phyloP scores from a whole-genome alignment of 331 rosid genomes.

The Quercus tomentella region DNA sequence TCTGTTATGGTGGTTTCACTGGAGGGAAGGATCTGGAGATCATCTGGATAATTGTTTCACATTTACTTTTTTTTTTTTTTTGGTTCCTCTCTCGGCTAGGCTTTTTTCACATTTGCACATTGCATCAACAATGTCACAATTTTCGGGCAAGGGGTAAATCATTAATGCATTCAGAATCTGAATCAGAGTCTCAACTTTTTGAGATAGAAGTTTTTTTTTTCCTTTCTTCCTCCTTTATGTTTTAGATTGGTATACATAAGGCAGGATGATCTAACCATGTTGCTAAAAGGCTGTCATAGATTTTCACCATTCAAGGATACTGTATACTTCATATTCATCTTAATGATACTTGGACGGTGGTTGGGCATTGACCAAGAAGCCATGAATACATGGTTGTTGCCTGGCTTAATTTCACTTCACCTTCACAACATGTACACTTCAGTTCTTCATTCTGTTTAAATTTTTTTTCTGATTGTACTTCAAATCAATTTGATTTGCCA shows the following conservation, averaged over 20 bases:
- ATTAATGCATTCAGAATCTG: slow-evolving; percentile 23
- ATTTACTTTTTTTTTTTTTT: background rate
- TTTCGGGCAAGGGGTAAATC: slow-evolving; percentile 41
- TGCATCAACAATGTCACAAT: slow-evolving; percentile 36
- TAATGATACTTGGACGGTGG: no score
- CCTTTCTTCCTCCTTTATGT: background rate
- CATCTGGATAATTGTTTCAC: slow-evolving; percentile 42
- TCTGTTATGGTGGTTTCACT: slow-evolving; percentile 61
- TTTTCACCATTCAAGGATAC: background rate
- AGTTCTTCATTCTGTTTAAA: no score
- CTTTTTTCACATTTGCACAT: slow-evolving; percentile 34
- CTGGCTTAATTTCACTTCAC: no score
- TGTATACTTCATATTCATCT: no score
- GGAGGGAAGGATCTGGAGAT: slow-evolving; percentile 69
- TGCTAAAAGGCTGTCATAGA: background rate
- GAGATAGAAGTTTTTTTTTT: slow-evolving; percentile 1
- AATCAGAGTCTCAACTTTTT: slow-evolving; percentile 16
- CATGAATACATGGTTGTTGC: no score
- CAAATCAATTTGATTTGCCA: no score
- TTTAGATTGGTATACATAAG: background rate
- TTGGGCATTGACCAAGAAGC: no score
- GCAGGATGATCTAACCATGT: background rate
- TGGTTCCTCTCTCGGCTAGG: slow-evolving; percentile 20
- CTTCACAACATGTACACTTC: no score
- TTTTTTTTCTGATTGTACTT: no score